Evolutionary conservation across 345 rosid species (phyloP).

Genomic region (Brassica juncea): DNA sequence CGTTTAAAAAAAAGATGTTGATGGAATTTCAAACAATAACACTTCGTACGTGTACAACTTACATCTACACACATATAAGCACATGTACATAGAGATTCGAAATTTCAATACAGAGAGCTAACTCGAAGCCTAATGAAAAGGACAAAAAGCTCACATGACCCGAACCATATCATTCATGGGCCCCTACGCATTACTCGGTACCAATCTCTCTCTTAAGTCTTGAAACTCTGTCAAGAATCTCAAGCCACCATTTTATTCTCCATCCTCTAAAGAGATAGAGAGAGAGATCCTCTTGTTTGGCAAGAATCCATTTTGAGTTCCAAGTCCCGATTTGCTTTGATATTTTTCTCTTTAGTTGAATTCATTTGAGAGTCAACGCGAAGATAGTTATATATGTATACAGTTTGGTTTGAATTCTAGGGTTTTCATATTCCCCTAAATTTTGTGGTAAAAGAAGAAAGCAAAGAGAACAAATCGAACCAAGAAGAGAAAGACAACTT

Average conservation of each 20-base stretch:
- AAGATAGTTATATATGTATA: slow-evolving; percentile 4
- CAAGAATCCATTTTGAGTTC: slow-evolving; percentile 35
- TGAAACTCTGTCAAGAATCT: slow-evolving; percentile 36
- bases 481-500: slow-evolving; percentile 35
- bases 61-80: slow-evolving; percentile 4
- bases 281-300: slow-evolving; percentile 33
- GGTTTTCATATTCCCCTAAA: slow-evolving; percentile 28
- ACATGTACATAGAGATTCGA: slow-evolving; percentile 35
- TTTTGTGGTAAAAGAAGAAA: slow-evolving; percentile 34
- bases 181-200: slow-evolving; percentile 53
- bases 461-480: slow-evolving; percentile 25
- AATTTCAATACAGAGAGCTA: slow-evolving; percentile 39
- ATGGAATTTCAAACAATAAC: slow-evolving; percentile 22
- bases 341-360: slow-evolving; percentile 28
- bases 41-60: neutral
- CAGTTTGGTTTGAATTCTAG: slow-evolving; percentile 31
- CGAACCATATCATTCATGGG: slow-evolving; percentile 89
- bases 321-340: slow-evolving; percentile 42
- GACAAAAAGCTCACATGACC: slow-evolving; percentile 87
- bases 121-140: slow-evolving; percentile 64
- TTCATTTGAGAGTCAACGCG: slow-evolving; percentile 23
- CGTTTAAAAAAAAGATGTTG: neutral
- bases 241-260: slow-evolving; percentile 41
- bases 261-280: slow-evolving; percentile 34
- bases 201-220: slow-evolving; percentile 27